Percentiles rank a stretch among this genome's conserved stretches.
Evolutionary conservation across 1,284 basidiomycete species (phyloP).

Genomic region (Marasmius tenuissimus): DNA sequence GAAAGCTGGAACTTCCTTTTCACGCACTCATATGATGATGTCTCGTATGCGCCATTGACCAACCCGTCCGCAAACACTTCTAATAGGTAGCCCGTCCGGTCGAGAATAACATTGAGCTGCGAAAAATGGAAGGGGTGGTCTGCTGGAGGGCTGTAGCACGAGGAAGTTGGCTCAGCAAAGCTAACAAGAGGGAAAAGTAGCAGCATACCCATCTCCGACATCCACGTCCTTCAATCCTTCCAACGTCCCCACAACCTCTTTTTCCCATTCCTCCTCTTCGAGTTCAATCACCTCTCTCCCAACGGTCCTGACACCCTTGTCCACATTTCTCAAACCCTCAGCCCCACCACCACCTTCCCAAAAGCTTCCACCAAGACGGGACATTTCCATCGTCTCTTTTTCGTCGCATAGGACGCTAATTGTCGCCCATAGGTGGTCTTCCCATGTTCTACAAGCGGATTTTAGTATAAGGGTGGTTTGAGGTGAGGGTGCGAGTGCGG

Average conservation of each 20-base stretch:
- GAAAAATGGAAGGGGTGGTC: constrained; percentile 86
- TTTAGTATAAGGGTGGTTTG: constrained; percentile 77
- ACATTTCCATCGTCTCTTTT: constrained; percentile 64
- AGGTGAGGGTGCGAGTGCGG: constrained; percentile 79
- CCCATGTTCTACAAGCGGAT: constrained; percentile 86
- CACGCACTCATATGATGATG: constrained; percentile 63
- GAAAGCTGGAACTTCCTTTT: constrained; percentile 1
- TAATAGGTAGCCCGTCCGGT: constrained; percentile 67
- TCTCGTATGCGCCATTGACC: constrained; percentile 45
- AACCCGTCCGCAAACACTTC: constrained; percentile 73
- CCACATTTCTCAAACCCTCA: constrained; percentile 21
- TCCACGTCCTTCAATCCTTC: constrained; percentile 50
- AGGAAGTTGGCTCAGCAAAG: neutral
- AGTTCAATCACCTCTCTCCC: constrained; percentile 35
- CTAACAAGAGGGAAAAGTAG: constrained; percentile 3
- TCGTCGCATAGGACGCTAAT: constrained; percentile 86
- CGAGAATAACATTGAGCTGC: constrained; percentile 85
- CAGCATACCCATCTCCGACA: constrained; percentile 58
- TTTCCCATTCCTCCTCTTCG: constrained; percentile 65
- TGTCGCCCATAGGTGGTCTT: constrained; percentile 94
- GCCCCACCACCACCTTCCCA: constrained; percentile 58
- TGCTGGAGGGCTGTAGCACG: constrained; percentile 54
- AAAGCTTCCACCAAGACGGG: constrained; percentile 54
- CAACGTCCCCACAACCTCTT: constrained; percentile 53
- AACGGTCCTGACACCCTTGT: constrained; percentile 32